phyloP scores from a whole-genome alignment of 352 stramenopile species.

The Globisporangium iwayamae region DNA sequence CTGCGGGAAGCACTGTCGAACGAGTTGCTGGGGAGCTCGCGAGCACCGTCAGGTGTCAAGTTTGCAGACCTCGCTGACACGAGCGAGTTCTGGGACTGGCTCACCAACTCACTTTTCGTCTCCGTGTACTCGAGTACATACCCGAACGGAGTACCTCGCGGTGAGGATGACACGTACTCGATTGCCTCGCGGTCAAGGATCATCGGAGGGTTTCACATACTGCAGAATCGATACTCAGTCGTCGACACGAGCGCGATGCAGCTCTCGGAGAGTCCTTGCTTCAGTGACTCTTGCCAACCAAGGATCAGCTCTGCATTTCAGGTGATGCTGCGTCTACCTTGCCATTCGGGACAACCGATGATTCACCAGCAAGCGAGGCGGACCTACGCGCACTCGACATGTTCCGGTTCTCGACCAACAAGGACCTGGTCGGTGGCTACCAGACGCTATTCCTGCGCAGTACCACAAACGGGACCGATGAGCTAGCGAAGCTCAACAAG shows the following conservation, averaged over 20 bases:
- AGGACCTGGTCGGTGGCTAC: conserved; percentile 31
- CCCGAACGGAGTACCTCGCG: conserved; percentile 16
- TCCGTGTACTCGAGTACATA: conserved; percentile 35
- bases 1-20: conserved; percentile 50
- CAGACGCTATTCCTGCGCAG: conserved; percentile 59
- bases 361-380: conserved; percentile 16
- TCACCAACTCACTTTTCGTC: conserved; percentile 46
- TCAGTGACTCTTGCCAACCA: conserved; percentile 40
- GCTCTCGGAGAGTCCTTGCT: conserved; percentile 41
- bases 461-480: conserved; percentile 25
- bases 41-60: conserved; percentile 30
- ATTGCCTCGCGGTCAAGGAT: conserved; percentile 58
- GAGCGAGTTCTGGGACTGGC: conserved; percentile 54
- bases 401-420: conserved; percentile 44
- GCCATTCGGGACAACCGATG: background rate
- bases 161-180: conserved; percentile 36
- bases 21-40: conserved; percentile 38
- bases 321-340: background rate
- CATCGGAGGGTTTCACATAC: conserved; percentile 57
- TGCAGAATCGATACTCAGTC: conserved; percentile 42
- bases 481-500: conserved; percentile 19
- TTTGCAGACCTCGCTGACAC: conserved; percentile 39
- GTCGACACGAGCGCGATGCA: conserved; percentile 41
- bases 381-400: conserved; percentile 38
- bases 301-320: conserved; percentile 24